Evolutionary conservation across 345 rosid species (phyloP).

Genomic region (Citrus unshiu): DNA sequence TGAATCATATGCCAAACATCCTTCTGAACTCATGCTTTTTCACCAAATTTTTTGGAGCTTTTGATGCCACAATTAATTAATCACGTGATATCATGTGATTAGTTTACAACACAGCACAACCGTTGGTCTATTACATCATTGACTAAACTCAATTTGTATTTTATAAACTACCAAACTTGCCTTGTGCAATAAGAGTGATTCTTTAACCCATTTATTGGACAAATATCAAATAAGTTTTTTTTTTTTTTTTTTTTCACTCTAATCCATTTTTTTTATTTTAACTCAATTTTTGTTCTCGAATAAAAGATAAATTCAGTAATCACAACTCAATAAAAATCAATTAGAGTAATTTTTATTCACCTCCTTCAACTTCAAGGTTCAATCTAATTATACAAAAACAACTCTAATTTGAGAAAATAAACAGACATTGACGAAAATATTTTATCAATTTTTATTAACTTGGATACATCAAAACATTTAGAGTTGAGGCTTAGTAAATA

Average conservation of each 20-base stretch:
- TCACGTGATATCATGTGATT: background rate
- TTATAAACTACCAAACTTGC: background rate
- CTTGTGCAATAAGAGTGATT: background rate
- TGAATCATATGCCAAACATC: background rate
- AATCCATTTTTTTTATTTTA: no score
- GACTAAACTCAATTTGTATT: background rate
- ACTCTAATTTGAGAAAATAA: background rate
- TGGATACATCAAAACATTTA: background rate
- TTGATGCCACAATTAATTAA: background rate
- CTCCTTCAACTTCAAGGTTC: background rate
- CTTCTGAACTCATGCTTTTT: background rate
- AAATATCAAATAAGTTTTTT: background rate
- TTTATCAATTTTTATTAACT: background rate
- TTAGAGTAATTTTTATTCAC: background rate
- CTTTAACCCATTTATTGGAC: no score
- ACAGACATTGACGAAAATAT: background rate
- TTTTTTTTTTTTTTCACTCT: no score
- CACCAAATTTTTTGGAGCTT: background rate
- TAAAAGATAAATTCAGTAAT: background rate
- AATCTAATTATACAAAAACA: background rate
- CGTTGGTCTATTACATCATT: background rate
- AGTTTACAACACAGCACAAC: background rate
- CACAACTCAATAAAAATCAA: background rate
- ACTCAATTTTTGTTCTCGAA: background rate
- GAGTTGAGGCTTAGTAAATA: background rate